Evolutionary conservation across 1,139 yeast species (phyloP), one percentile per base, ranked within the genome.

Genomic region (Kazachstania sp.): DNA sequence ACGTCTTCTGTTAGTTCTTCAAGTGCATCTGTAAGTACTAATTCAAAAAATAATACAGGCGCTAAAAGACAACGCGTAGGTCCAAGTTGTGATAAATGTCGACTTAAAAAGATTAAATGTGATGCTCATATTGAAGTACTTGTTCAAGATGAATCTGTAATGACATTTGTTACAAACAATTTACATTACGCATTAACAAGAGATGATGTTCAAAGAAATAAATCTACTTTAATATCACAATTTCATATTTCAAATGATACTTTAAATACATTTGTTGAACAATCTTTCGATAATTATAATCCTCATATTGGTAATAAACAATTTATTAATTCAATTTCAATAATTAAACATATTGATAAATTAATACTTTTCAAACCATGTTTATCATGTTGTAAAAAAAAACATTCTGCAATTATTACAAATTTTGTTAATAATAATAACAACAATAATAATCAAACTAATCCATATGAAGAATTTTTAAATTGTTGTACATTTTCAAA

Each of bases 61-160:
- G 16, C 39, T n/a, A 60, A 73, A 74, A 64, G 84, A 55, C 92
- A 83, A 64, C 68, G 92, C 49, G 71, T 79, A 23, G 92, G 92
- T 0, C 92, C 92, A 13, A 77, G 84, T 41, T 83, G 92, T 64
- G 90, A 83, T 61, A 69, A 77, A 40, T 83, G 92, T 63, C 71
- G 88, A 46, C 63, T 76, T 15, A 73, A 87, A 51, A 83, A 83
- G 64, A 84, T 83, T 52, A 83, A 82, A 64, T 83, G 92, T 65
- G 80, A 83, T 59, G 87, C 90, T 1, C 81, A 76, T 53, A 78
- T 82, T 6, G 66, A 56, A 46, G 67, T 64, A 4, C 26, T 67
- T 9, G 40, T 47, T 19, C 64, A 59, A 44, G 59, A 57, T 46
- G 54, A 55, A 11, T 23, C 51, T 8, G 45, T 60, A 15, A 44